Percentiles rank a stretch among this genome's conserved stretches.
Conservation (phyloP, 2,329 filamentous ascomycete species). For the Bipolaris victoriae region DNA sequence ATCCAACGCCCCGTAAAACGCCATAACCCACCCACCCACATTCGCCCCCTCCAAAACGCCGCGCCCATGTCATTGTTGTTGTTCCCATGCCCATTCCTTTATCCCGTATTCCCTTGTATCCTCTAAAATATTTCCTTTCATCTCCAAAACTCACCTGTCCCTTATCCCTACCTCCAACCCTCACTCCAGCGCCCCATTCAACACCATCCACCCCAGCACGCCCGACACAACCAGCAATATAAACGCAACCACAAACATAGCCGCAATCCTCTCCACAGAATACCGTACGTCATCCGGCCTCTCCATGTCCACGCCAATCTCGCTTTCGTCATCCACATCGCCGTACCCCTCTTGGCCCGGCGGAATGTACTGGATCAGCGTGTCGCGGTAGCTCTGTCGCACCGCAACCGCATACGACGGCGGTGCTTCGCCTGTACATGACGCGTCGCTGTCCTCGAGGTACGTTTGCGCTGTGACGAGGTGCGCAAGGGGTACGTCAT, state of each 20-base stretch:
- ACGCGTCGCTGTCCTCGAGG: neutral
- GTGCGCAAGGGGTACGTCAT: constrained; percentile 39
- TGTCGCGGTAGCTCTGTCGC: constrained; percentile 33
- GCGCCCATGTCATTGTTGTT: neutral
- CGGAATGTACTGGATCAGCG: constrained; percentile 33
- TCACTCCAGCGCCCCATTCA: constrained; percentile 9
- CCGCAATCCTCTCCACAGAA: constrained; percentile 32
- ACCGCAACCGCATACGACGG: constrained; percentile 37
- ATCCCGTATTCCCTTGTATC: neutral
- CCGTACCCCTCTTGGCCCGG: neutral
- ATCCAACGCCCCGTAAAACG: neutral
- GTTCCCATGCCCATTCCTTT: no score
- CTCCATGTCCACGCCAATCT: constrained; percentile 14
- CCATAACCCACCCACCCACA: neutral
- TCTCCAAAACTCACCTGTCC: neutral
- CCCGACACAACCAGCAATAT: constrained; percentile 30
- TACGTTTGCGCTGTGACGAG: constrained; percentile 22
- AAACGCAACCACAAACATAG: constrained; percentile 31
- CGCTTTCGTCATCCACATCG: constrained; percentile 19
- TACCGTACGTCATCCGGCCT: constrained; percentile 33
- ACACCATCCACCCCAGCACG: constrained; percentile 25
- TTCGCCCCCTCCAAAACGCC: neutral
- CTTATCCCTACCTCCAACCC: neutral
- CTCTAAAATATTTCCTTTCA: neutral
- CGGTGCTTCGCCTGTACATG: constrained; percentile 35